Base-by-base conservation (phyloP, 495 filamentous ascomycete genomes). In the Aspergillus funiculosus region DNA sequence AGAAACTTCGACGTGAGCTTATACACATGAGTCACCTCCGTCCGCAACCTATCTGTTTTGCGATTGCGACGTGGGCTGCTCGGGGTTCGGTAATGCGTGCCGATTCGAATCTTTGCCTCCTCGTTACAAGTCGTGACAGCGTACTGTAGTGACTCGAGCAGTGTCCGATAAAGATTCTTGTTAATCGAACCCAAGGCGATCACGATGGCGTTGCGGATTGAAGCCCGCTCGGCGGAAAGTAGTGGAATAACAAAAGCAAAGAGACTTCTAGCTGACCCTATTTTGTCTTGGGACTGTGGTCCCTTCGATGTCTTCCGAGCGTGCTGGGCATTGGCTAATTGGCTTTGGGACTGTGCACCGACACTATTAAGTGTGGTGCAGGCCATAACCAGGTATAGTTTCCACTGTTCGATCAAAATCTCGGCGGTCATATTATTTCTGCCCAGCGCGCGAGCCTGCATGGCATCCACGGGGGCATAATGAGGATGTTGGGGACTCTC, bases 321-420 rank as follows among this genome's bases (percentile, higher is more conserved):
- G 60, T 98, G 90, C 53, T 94, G 87, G n/a, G 76, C 73, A 51
- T 79, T 76, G 31, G 66, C 76, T 24, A 72, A 58, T 53, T 66
- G 78, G 53, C 56, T 78, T 53, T 76, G 79, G 30, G 77, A 80
- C 22, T 77, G 73, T 13, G 74, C 80, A 13, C 89, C 90, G 13
- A 87, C 80, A 46, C 89, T 91, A 21, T 84, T 90, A 20, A 99
- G 73, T 0, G 94, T 99, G 6, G 89, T 94, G 61, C 94, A 99
- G 5, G 94, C 94, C 66, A 97, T 94, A 32, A 94, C 86, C 30
- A 99, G 75, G 59, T 96, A 96, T n/a, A 97, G 70, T 64, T 95
- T 97, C 91, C 91, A 99, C 63, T 99, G 92, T 59, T 97, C 92
- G 46, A 97, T 79, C 43, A 98, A 69, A 28, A 94, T 81, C 39